Evolutionary conservation across 148 eudicot species (phyloP).

Genomic region (Silene conica): DNA sequence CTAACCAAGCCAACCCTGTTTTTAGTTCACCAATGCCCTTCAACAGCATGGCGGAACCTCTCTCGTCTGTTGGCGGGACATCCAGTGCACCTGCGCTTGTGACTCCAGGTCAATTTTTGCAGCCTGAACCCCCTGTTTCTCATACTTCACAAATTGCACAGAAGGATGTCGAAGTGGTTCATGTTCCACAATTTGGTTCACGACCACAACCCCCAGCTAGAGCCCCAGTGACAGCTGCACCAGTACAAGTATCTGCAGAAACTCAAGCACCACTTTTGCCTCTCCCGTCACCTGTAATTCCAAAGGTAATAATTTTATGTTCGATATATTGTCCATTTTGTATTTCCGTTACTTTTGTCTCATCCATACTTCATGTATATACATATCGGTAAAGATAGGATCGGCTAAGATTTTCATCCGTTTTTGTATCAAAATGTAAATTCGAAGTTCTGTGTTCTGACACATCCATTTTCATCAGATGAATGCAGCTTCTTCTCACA

Average conservation of each 20-base stretch:
- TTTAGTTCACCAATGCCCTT: constrained; percentile 31
- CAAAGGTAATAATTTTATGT: constrained; percentile 25
- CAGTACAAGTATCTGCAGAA: constrained; percentile 22
- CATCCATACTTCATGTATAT: neutral
- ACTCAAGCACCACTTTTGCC: constrained; percentile 37
- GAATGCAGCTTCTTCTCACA: constrained; percentile 32
- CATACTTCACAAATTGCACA: constrained; percentile 29
- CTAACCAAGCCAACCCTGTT: constrained; percentile 27
- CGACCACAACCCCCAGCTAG: constrained; percentile 20
- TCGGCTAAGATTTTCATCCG: neutral
- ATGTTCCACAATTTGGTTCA: constrained; percentile 24
- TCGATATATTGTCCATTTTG: neutral
- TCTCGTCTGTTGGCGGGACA: constrained; percentile 25
- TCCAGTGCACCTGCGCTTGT: constrained; percentile 38
- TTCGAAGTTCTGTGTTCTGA: constrained; percentile 2
- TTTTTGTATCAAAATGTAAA: neutral
- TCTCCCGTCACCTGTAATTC: constrained; percentile 39
- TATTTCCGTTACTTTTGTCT: neutral
- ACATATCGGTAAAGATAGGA: neutral
- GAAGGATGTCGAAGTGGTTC: constrained; percentile 47
- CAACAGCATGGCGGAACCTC: constrained; percentile 34
- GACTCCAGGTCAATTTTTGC: constrained; percentile 54
- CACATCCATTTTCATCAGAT: constrained; percentile 25
- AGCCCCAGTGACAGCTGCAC: constrained; percentile 12
- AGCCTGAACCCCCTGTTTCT: constrained; percentile 36